Evolutionary conservation across 176 grass and related monocot species (phyloP).

Genomic region (Juncus inflexus): DNA sequence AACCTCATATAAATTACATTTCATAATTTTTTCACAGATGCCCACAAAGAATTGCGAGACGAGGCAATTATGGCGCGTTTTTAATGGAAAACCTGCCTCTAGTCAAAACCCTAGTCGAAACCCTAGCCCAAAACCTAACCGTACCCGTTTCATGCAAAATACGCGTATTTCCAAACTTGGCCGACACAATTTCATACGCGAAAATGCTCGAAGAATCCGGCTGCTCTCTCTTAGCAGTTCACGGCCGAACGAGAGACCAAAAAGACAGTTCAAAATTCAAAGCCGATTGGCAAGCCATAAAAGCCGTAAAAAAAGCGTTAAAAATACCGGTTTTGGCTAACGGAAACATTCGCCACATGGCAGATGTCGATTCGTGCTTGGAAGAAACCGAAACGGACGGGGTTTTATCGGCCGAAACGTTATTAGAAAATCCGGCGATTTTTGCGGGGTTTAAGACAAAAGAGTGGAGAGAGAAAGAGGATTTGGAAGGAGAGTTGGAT

Average conservation of each 20-base stretch:
- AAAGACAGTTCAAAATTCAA: constrained; percentile 90
- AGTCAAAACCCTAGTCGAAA: constrained; percentile 71
- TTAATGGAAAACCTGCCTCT: constrained; percentile 95
- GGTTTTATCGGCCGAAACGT: constrained; percentile 91
- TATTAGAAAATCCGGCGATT: constrained; percentile 88
- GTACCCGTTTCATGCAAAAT: constrained; percentile 91
- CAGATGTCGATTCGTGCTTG: constrained; percentile 68
- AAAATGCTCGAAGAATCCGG: constrained; percentile 97
- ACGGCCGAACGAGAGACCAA: constrained; percentile 88
- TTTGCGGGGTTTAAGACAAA: constrained; percentile 73
- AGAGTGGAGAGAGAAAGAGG: constrained; percentile 59
- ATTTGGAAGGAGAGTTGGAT: constrained; percentile 46
- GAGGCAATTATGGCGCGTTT: constrained; percentile 93
- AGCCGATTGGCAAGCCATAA: constrained; percentile 82
- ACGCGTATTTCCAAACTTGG: constrained; percentile 67
- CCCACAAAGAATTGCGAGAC: constrained; percentile 84
- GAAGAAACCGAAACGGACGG: constrained; percentile 77
- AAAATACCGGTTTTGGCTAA: constrained; percentile 92
- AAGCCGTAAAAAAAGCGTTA: constrained; percentile 76
- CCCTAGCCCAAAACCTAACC: constrained; percentile 59
- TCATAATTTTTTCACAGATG: constrained; percentile 52
- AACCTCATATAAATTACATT: not conserved
- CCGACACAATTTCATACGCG: constrained; percentile 83
- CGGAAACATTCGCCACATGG: constrained; percentile 86
- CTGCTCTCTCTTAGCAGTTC: constrained; percentile 84